Percentiles rank a stretch among this genome's conserved stretches.
Conservation (phyloP, 2,329 filamentous ascomycete genomes). For the Emergomyces pasteurianus region DNA sequence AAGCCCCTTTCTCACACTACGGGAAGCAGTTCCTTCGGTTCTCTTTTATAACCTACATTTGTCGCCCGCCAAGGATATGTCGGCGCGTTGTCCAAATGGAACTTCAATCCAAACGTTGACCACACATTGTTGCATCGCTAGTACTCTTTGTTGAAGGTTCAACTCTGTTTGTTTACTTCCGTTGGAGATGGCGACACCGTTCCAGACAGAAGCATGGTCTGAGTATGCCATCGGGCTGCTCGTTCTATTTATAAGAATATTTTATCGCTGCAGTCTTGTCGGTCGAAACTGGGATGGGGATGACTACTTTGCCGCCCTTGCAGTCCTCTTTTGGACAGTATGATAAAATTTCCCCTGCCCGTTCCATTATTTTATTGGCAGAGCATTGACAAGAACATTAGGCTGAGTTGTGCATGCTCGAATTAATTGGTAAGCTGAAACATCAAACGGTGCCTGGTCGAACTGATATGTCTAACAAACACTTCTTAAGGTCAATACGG, state of each 20-base stretch:
- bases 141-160: background rate
- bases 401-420: slow-evolving; percentile 13
- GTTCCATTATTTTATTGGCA: background rate
- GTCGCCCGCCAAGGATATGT: background rate
- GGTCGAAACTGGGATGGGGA: slow-evolving; percentile 33
- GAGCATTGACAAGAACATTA: background rate
- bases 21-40: background rate
- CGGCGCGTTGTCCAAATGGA: background rate
- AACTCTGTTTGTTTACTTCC: background rate
- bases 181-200: slow-evolving; percentile 21
- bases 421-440: slow-evolving; percentile 13
- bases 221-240: slow-evolving; percentile 32
- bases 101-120: background rate
- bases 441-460: background rate
- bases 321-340: slow-evolving; percentile 30
- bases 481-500: slow-evolving; percentile 23
- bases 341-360: background rate
- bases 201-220: slow-evolving; percentile 34
- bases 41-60: background rate
- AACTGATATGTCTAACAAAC: background rate
- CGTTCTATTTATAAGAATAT: slow-evolving; percentile 29
- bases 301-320: slow-evolving; percentile 30
- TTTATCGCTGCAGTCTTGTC: slow-evolving; percentile 28
- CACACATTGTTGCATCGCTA: background rate
- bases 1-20: background rate